Percentiles rank a stretch among this genome's conserved stretches.
Evolutionary conservation across 2,329 filamentous ascomycete genomes (phyloP).

Genomic region (Fusarium citri): DNA sequence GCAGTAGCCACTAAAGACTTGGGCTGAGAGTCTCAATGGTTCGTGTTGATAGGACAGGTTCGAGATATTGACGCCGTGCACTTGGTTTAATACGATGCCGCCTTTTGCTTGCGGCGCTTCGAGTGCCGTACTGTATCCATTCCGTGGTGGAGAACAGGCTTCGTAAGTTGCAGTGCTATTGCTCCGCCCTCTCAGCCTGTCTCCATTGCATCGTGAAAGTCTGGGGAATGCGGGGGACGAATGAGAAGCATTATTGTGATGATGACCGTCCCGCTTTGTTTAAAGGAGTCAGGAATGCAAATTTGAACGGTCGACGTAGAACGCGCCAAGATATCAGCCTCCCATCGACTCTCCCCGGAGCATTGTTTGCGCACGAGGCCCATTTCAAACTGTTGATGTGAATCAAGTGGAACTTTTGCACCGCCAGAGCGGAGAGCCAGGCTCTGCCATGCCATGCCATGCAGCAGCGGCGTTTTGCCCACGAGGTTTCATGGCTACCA

Average conservation of each 20-base stretch:
- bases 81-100: conserved; percentile 13
- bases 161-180: conserved; percentile 4
- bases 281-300: neutral
- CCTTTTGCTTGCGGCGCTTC: conserved; percentile 5
- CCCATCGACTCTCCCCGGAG: conserved; percentile 1
- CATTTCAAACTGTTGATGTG: conserved; percentile 13
- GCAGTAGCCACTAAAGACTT: conserved; percentile 1
- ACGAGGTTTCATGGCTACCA: conserved; percentile 17
- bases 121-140: conserved; percentile 1
- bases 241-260: conserved; percentile 9
- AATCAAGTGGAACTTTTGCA: conserved; percentile 40
- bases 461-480: conserved; percentile 17
- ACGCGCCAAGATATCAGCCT: conserved; percentile 19
- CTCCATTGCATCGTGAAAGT: conserved; percentile 26
- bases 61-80: conserved; percentile 6
- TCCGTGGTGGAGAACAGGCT: conserved; percentile 24
- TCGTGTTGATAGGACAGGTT: conserved; percentile 13
- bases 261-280: conserved; percentile 19
- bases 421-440: conserved; percentile 32
- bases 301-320: conserved; percentile 31
- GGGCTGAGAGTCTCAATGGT: neutral
- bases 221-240: conserved; percentile 40
- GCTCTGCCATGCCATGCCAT: conserved; percentile 2
- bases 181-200: conserved; percentile 14
- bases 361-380: conserved; percentile 30